Evolutionary conservation across 1,284 basidiomycete genomes (phyloP), one percentile per base, ranked within the genome.

Genomic region (Marasmius tenuissimus): DNA sequence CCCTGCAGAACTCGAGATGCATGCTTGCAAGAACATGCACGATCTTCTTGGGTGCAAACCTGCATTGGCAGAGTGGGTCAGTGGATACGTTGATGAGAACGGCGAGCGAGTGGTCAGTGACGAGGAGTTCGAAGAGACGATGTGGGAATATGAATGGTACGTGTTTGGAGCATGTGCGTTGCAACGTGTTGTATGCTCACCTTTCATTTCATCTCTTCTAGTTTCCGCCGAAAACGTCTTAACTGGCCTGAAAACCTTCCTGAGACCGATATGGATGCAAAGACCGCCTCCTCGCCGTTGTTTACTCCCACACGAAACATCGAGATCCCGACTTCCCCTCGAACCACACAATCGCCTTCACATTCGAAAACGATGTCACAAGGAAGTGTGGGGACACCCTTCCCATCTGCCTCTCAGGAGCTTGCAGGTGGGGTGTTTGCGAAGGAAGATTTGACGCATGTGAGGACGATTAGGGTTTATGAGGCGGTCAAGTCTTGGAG

Each of bases 141-240:
- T 91, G 11, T 90, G 86, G 85, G 81, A 85, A 45, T 92, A 91
- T 67, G 87, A 90, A 64, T 80, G 81, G 89, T 89, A 72, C 62
- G 85, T 75, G 37, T 51, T 54, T 54, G 35, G 51, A 48, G 63
- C 61, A 56, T 53, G 12, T 12, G n/a, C n/a, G n/a, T 8, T 47
- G 16, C 42, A 39, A 59, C 34, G 22, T 64, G 11, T 57, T 38
- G 53, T 38, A 34, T 59, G 27, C 39, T 60, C 14, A 58, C 48
- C 20, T 58, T 16, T 20, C 61, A 50, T 59, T 61, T 58, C 62
- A 45, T 58, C 53, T 27, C 20, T 45, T 53, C 27, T 62, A 88
- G 87, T 61, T 89, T 88, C 74, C 82, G 82, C 55, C 82, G 86
- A 57, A 75, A 75, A 61, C 81, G 87, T 39, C 83, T 88, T 71